Percentiles rank a stretch among this genome's conserved stretches.
Evolutionary conservation across 306 rosid species (phyloP).

Genomic region (Ammopiptanthus mongolicus): DNA sequence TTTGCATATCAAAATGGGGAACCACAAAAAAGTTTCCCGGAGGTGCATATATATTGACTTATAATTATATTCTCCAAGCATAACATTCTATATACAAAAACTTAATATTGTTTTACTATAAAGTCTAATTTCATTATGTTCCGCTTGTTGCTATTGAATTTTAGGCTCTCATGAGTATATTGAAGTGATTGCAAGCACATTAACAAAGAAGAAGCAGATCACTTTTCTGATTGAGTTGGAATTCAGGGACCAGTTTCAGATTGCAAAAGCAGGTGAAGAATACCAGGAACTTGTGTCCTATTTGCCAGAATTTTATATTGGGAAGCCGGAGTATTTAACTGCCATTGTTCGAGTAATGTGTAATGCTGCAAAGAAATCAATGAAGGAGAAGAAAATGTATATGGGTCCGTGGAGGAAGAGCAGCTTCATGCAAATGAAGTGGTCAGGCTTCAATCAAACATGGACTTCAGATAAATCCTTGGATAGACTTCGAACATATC

Average conservation of each 20-base stretch:
- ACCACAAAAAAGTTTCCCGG: constrained; percentile 40
- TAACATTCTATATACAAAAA: not conserved
- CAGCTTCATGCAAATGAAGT: constrained; percentile 62
- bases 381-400: constrained; percentile 65
- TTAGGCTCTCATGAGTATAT: constrained; percentile 39
- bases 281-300: constrained; percentile 26
- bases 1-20: constrained; percentile 50
- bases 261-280: constrained; percentile 36
- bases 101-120: not conserved
- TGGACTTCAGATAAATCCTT: not conserved
- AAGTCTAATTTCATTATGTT: not conserved
- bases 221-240: constrained; percentile 33
- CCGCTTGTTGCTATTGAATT: not conserved
- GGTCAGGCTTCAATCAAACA: constrained; percentile 39
- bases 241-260: constrained; percentile 41
- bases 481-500: not conserved
- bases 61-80: not conserved
- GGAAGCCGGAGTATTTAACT: constrained; percentile 34
- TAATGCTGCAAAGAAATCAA: constrained; percentile 53
- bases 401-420: constrained; percentile 64
- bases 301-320: constrained; percentile 38
- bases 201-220: constrained; percentile 25
- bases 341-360: constrained; percentile 46
- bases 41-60: constrained; percentile 27
- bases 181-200: constrained; percentile 32